These are phyloP conservation scores for Tulasnella sp. DNA, from an alignment of 768 basidiomycete genomes.

Conservation along the genomic window DNA sequence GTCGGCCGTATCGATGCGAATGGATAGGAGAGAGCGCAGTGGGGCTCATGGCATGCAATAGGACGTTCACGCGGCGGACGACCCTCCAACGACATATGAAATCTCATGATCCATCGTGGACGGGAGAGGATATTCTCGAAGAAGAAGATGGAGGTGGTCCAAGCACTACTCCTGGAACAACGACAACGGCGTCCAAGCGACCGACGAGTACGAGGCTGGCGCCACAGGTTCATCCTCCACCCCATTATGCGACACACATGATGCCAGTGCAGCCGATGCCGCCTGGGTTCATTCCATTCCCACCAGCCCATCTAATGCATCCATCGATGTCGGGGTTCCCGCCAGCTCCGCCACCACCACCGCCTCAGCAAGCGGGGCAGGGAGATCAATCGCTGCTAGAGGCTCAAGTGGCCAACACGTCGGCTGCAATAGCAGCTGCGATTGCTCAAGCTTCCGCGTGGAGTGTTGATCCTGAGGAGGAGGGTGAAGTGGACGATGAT, in stretches of 20 bases:
- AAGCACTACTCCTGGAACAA: slow-evolving; percentile 25
- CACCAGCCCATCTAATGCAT: not conserved
- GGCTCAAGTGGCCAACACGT: slow-evolving; percentile 61
- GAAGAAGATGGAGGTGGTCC: slow-evolving; percentile 4
- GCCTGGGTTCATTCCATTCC: not conserved
- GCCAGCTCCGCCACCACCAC: not conserved
- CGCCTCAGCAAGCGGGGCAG: not conserved
- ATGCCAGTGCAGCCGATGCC: not conserved
- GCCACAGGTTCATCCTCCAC: slow-evolving; percentile 3
- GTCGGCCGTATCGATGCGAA: slow-evolving; percentile 70
- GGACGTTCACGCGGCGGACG: slow-evolving; percentile 78
- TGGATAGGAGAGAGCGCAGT: slow-evolving; percentile 45
- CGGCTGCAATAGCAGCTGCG: slow-evolving; percentile 68
- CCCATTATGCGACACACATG: not conserved
- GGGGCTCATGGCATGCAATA: slow-evolving; percentile 40
- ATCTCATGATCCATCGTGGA: slow-evolving; percentile 76
- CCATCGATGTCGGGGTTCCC: not conserved
- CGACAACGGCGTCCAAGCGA: slow-evolving; percentile 28
- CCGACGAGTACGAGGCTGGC: not conserved
- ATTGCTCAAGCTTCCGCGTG: slow-evolving; percentile 61
- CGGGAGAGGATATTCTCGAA: not conserved
- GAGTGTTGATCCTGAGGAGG: slow-evolving; percentile 46
- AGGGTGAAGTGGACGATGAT: slow-evolving; percentile 7
- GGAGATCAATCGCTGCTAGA: slow-evolving; percentile 31
- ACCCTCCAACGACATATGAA: slow-evolving; percentile 81